Evolutionary conservation across 768 basidiomycete genomes (phyloP).

Genomic region (Trichaptum fuscoviolaceum): DNA sequence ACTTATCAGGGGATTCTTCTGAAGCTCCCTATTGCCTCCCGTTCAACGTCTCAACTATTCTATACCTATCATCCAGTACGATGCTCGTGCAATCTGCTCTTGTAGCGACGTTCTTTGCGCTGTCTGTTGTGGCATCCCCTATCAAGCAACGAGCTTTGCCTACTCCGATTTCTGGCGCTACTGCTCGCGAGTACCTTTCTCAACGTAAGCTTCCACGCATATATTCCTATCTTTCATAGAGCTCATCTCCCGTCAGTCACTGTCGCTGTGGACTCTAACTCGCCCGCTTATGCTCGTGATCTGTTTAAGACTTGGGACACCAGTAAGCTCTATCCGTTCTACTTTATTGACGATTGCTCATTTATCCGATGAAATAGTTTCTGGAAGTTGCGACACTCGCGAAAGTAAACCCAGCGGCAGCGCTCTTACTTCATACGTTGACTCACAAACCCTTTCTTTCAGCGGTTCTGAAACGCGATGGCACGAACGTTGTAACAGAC

Average conservation of each 20-base stretch:
- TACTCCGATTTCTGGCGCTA: slow-evolving; percentile 15
- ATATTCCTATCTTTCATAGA: neutral
- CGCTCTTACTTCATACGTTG: neutral
- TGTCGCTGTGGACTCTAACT: slow-evolving; percentile 37
- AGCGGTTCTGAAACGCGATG: slow-evolving; percentile 27
- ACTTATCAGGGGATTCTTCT: neutral
- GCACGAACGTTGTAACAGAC: slow-evolving; percentile 34
- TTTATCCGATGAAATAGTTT: slow-evolving; percentile 27
- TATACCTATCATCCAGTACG: neutral
- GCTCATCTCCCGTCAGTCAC: slow-evolving; percentile 18
- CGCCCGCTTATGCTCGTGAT: slow-evolving; percentile 34
- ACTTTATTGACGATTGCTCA: neutral
- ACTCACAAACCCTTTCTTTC: neutral
- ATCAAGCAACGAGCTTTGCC: slow-evolving; percentile 16
- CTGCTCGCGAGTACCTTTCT: slow-evolving; percentile 19
- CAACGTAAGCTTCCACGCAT: slow-evolving; percentile 13
- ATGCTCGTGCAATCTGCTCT: neutral
- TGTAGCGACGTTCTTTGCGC: neutral
- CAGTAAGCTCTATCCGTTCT: slow-evolving; percentile 26
- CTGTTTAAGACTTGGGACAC: slow-evolving; percentile 45
- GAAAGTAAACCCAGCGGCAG: slow-evolving; percentile 33
- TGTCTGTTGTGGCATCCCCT: neutral
- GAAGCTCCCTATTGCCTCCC: neutral
- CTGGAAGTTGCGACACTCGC: slow-evolving; percentile 46
- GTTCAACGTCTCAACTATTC: neutral